Percentiles rank a stretch among this genome's conserved stretches.
These are phyloP conservation scores for Trichoderma asperellum DNA, from an alignment of 2,329 filamentous ascomycete species.

Conservation along the genomic window DNA sequence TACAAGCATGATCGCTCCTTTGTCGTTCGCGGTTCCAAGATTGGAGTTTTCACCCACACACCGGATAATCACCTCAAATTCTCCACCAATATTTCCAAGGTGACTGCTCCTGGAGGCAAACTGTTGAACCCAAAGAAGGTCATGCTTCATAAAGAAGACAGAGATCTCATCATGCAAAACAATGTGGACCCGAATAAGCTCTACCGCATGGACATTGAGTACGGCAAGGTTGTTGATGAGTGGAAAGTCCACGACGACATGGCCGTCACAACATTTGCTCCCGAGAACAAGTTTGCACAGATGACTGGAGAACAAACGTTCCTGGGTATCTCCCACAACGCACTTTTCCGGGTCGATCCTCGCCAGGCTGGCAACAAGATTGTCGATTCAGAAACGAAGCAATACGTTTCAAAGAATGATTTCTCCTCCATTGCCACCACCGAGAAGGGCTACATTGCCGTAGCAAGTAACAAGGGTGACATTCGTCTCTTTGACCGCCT, in stretches of 20 bases:
- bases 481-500: conserved; percentile 95
- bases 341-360: conserved; percentile 91
- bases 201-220: conserved; percentile 97
- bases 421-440: conserved; percentile 95
- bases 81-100: conserved; percentile 94
- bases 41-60: conserved; percentile 98
- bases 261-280: conserved; percentile 85
- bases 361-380: conserved; percentile 89
- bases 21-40: conserved; percentile 95
- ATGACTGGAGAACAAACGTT: conserved; percentile 96
- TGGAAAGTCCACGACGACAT: conserved; percentile 99
- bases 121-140: conserved; percentile 95
- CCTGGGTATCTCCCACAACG: conserved; percentile 88
- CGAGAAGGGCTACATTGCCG: conserved; percentile 93
- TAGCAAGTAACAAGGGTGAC: conserved; percentile 97
- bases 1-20: conserved; percentile 98
- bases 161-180: conserved; percentile 88
- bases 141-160: conserved; percentile 91
- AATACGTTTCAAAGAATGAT: conserved; percentile 95
- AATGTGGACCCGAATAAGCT: conserved; percentile 82
- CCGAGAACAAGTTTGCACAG: conserved; percentile 97
- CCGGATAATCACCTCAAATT: conserved; percentile 91
- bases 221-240: conserved; percentile 96
- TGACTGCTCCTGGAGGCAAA: conserved; percentile 83
- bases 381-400: conserved; percentile 90